A percentile compares a stretch with the other conserved stretches of the same genome.
Conservation (phyloP, 1,139 yeast species). For the Kurtzmaniella quercitrusa region DNA sequence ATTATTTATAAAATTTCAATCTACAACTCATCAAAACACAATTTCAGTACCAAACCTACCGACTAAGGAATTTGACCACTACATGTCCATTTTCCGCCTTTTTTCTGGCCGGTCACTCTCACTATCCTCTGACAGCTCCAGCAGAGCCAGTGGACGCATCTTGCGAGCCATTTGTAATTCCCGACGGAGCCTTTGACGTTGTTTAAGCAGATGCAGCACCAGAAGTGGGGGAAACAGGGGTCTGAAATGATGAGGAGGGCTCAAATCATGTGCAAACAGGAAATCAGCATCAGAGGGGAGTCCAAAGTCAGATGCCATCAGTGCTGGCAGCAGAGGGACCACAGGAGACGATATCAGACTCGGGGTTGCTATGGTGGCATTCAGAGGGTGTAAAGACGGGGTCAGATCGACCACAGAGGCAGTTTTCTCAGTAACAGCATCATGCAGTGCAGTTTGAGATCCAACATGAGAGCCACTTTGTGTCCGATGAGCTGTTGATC, state of each 20-base stretch:
- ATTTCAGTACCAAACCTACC: no score
- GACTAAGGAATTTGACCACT: neutral
- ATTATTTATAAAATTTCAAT: no score
- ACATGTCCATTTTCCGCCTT: neutral
- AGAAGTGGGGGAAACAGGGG: constrained; percentile 46
- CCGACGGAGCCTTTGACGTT: constrained; percentile 10
- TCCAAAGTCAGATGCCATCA: neutral
- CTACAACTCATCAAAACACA: no score
- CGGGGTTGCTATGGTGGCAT: neutral
- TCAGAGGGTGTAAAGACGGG: neutral
- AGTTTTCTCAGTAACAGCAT: neutral
- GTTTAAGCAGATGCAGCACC: constrained; percentile 24
- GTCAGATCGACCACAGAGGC: neutral
- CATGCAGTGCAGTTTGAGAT: constrained; percentile 1
- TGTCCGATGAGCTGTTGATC: neutral
- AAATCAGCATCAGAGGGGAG: constrained; percentile 20
- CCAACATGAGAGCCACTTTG: neutral
- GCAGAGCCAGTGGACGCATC: constrained; percentile 3
- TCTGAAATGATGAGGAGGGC: constrained; percentile 36
- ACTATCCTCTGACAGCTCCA: constrained; percentile 11
- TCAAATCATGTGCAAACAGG: constrained; percentile 25
- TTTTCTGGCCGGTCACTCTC: constrained; percentile 9
- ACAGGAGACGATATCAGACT: neutral
- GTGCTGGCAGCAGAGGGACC: neutral
- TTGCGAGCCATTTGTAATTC: constrained; percentile 10